phyloP scores from a whole-genome alignment of 805 yeast species.

The Candida fluviatilis region DNA sequence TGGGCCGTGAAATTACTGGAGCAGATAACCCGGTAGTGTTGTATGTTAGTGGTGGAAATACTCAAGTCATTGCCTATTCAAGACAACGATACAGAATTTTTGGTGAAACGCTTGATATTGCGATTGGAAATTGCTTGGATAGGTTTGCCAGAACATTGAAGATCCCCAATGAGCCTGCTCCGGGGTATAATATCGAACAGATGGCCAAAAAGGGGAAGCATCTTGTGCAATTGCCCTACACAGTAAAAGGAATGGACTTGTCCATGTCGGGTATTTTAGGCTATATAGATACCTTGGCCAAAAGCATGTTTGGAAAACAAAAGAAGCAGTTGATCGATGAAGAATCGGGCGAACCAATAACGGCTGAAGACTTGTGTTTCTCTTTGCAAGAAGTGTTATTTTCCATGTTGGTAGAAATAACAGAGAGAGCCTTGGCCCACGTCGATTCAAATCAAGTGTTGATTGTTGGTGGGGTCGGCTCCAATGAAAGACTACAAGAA shows the following conservation, averaged over 20 bases:
- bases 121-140: constrained; percentile 95
- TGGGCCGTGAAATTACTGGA: constrained; percentile 99
- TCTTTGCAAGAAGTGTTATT: constrained; percentile 89
- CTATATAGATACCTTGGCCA: constrained; percentile 74
- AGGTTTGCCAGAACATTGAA: constrained; percentile 88
- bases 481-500: constrained; percentile 83
- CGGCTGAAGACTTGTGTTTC: constrained; percentile 85
- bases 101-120: constrained; percentile 98
- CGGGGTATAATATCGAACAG: constrained; percentile 96
- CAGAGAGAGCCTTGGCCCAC: constrained; percentile 98
- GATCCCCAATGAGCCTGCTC: constrained; percentile 91
- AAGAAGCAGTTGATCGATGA: constrained; percentile 36
- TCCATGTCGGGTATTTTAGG: constrained; percentile 96
- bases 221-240: constrained; percentile 80
- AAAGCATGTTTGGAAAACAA: constrained; percentile 54
- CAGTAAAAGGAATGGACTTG: constrained; percentile 98
- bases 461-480: constrained; percentile 98
- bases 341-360: constrained; percentile 49
- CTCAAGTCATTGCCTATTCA: constrained; percentile 96
- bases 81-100: constrained; percentile 93
- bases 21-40: constrained; percentile 96
- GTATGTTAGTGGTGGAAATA: constrained; percentile 97
- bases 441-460: constrained; percentile 84
- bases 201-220: constrained; percentile 69
- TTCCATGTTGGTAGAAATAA: constrained; percentile 96